Base-by-base conservation (phyloP, 345 rosid species). In the Bruguiera gymnorhiza region DNA sequence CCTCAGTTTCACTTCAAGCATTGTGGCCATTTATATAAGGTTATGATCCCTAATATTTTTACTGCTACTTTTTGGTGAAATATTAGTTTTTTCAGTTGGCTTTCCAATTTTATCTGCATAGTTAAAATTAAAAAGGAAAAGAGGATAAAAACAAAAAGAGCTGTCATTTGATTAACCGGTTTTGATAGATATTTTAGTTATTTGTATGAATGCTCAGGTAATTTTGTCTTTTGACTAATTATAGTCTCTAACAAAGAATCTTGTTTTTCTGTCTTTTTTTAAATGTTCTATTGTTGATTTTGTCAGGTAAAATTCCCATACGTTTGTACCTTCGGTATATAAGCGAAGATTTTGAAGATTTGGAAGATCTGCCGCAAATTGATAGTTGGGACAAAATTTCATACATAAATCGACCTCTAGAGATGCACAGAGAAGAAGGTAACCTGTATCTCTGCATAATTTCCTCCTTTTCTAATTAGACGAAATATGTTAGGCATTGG, bases 341-440 rank as follows among this genome's bases (percentile, higher is more conserved):
- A 19, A 76, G 70, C 29, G 76, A 81, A 73, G 83, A 89, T 79
- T 86, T 85, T 73, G 89, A 86, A 81, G 86, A 88, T 74, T 73
- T 85, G 64, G 97, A 88, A 73, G 92, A 85, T 79, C 73, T 80
- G 24, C 85, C 86, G 18, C 81, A 63, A 72, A 70, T 88, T 51
- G 93, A 87, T 74, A 79, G 81, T 48, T 95, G 99, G 99, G 99
- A 92, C 79, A 84, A 86, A 61, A 81, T 92, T 70, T 85, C 89
- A 20, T 89, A 87, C 74, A 72, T 89, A 59, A 95, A 89, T 61
- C 89, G 84, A 32, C 97, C 97, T 27, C 80, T 87, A 68, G 92
- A 89, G 79, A 69, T 92, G 79, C 79, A 60, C 57, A 81, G 62
- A 71, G 92, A 91, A 85, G 92, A 89, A 85, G 92, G 97, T 87